A percentile compares a stretch with the other conserved stretches of the same genome.
These are phyloP conservation scores for Saitozyma sp. DNA, from an alignment of 768 basidiomycete genomes.

Conservation along the genomic window DNA sequence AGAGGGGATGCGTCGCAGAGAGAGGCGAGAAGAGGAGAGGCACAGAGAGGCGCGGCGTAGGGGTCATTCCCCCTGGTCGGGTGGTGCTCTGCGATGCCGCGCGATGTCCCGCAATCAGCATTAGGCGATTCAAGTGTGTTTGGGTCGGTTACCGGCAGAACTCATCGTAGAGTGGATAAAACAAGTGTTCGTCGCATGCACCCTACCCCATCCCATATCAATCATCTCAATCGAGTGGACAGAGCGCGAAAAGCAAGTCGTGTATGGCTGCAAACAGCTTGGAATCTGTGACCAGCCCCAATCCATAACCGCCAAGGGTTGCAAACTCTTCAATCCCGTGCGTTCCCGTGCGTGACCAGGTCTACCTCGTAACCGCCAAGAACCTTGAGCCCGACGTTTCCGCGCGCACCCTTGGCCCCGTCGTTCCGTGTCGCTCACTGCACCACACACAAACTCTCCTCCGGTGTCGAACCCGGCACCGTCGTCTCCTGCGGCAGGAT, in stretches of 20 bases:
- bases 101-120: not conserved
- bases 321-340: no score
- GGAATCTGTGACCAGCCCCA: no score
- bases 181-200: no score
- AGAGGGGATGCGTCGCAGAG: not conserved
- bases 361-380: not conserved
- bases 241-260: no score
- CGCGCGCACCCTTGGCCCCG: not conserved
- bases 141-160: no score
- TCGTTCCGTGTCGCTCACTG: slow-evolving; percentile 13
- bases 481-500: slow-evolving; percentile 39
- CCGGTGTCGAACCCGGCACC: slow-evolving; percentile 3
- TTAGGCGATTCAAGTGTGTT: not conserved
- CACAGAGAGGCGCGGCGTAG: no score
- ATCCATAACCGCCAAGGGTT: no score
- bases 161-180: no score
- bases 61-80: no score
- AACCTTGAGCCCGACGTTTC: not conserved
- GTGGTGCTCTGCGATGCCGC: not conserved
- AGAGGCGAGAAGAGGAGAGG: not conserved
- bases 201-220: no score
- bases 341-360: not conserved
- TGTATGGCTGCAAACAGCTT: no score
- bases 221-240: no score
- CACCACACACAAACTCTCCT: slow-evolving; percentile 38